A percentile compares a stretch with the other conserved stretches of the same genome.
Evolutionary conservation across 1,139 yeast genomes (phyloP).

Genomic region (Debaryomyces coudertii): DNA sequence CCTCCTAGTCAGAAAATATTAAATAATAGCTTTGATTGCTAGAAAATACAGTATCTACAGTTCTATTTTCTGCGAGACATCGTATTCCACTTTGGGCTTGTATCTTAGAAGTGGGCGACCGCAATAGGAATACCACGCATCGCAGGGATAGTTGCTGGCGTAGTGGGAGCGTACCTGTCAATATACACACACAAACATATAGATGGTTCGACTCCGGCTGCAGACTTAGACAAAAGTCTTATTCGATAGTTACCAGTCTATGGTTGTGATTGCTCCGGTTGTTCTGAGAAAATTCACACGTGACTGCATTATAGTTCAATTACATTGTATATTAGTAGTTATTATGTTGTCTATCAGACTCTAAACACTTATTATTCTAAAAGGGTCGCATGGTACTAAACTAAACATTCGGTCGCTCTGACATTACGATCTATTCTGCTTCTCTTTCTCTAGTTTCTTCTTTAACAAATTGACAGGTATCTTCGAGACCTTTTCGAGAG

Average conservation of each 20-base stretch:
- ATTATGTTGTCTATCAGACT: background rate
- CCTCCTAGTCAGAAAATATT: background rate
- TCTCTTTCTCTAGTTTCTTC: conserved; percentile 14
- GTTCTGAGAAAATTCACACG: no score
- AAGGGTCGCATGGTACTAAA: no score
- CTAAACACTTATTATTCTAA: background rate
- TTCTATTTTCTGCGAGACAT: background rate
- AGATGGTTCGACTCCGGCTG: background rate
- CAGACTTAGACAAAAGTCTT: background rate
- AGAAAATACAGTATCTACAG: background rate
- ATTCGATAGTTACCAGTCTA: no score
- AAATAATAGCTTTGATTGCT: background rate
- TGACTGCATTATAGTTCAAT: no score
- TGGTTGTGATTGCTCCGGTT: no score
- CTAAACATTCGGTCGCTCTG: no score
- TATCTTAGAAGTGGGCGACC: background rate
- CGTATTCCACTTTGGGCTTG: background rate
- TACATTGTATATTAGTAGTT: background rate
- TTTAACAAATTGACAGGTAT: conserved; percentile 23
- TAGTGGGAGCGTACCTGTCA: background rate
- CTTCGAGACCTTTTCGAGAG: conserved; percentile 24
- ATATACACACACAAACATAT: background rate
- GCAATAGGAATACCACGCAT: no score
- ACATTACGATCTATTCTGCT: background rate
- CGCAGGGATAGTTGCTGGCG: background rate